Evolutionary conservation across 352 stramenopile species (phyloP).

Genomic region (Blastocystis sp.): DNA sequence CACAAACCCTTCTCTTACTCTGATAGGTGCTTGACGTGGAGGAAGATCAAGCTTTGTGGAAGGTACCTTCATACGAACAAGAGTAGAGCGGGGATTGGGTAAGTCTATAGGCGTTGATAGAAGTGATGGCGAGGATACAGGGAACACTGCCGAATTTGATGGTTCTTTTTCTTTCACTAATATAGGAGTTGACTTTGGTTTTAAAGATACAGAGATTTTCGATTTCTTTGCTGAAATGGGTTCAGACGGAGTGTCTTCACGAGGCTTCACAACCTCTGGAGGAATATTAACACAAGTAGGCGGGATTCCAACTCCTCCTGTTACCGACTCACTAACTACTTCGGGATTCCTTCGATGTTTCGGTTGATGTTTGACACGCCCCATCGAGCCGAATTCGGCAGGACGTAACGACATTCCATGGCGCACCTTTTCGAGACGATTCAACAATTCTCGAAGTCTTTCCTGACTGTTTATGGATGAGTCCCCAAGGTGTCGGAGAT

Average conservation of each 20-base stretch:
- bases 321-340: neutral
- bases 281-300: neutral
- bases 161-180: neutral
- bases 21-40: neutral
- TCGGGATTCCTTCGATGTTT: neutral
- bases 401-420: neutral
- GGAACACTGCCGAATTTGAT: neutral
- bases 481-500: neutral
- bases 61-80: neutral
- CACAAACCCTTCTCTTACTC: neutral
- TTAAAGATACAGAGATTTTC: too few relatives aligned
- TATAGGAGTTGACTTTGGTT: neutral
- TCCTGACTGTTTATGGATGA: neutral
- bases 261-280: neutral
- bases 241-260: neutral
- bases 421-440: neutral
- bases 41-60: neutral
- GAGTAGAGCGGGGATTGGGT: neutral
- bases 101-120: neutral
- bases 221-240: neutral
- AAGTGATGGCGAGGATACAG: neutral
- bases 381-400: neutral
- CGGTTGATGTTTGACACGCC: neutral
- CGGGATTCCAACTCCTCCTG: neutral
- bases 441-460: neutral